Evolutionary conservation across 192 early-diverging fungal species (phyloP).

Genomic region (Endogone sp.): DNA sequence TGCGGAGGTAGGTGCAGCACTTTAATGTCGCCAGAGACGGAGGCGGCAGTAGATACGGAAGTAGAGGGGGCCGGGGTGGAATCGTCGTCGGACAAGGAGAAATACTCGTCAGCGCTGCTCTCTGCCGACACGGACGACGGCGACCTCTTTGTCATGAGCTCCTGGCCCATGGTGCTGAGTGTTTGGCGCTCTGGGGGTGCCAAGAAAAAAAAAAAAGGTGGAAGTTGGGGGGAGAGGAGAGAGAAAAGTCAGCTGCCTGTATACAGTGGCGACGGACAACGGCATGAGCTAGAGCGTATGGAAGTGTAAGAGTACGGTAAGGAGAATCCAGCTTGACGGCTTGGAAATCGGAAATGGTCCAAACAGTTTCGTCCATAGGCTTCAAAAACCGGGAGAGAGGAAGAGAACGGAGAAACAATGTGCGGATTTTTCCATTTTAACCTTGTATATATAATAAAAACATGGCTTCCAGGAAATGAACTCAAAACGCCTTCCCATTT

Average conservation of each 20-base stretch:
- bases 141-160: not conserved
- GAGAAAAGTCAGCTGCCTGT: too few relatives aligned
- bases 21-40: not conserved
- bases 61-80: slow-evolving; percentile 1
- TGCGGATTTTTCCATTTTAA: not conserved
- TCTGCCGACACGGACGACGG: not conserved
- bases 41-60: not conserved
- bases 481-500: too few relatives aligned
- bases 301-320: not conserved
- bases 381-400: not conserved
- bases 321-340: not conserved
- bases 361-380: not conserved
- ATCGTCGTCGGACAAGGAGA: slow-evolving; percentile 10
- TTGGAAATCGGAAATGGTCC: not conserved
- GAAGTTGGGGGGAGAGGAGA: too few relatives aligned
- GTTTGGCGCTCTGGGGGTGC: not conserved
- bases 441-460: not conserved
- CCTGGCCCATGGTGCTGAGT: not conserved
- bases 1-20: not conserved
- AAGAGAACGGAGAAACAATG: not conserved
- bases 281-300: not conserved
- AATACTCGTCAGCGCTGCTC: not conserved
- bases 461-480: too few relatives aligned
- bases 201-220: not conserved
- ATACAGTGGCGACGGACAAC: too few relatives aligned